Evolutionary conservation across 768 basidiomycete genomes (phyloP), one percentile per base, ranked within the genome.

Genomic region (Mycena chlorophos): DNA sequence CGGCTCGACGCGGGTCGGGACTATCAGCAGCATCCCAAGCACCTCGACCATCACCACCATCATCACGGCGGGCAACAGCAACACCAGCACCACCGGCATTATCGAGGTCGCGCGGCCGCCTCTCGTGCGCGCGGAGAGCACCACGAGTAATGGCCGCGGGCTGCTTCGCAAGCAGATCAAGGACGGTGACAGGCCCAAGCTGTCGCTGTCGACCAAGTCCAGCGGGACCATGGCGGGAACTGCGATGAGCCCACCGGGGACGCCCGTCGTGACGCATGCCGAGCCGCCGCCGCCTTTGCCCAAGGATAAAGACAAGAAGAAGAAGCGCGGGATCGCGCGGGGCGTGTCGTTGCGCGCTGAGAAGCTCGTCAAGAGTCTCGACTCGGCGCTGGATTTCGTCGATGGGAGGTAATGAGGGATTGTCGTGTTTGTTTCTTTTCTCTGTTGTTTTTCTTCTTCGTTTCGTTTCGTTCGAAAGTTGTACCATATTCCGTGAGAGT

Each of bases 361-460:
- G 46, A 69, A 64, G 57, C 55, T 78, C 19, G 75, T 75, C 17
- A 67, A 64, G 39, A 69, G 70, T 25, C 63, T 76, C 52, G 75
- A 76, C 57, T 70, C 73, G 3, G 73, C 75, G 0, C 67, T 76
- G 31, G 75, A 76, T 55, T 76, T 76, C 56, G 75, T 75, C 20
- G 75, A 76, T 57, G 64, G 62, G 54, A 58, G 57, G 49, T 68
- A 49, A 55, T 8, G 23, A 4, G 5, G 45, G 5, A 17, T 34
- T 34, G 17, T 34, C 10, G 31, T 34, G 8, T 34, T 34, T 17
- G 10, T 34, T 34, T 34, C 31, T 17, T 34, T 8, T 34, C 31
- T 34, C n/a, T 8, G 17, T 17, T 34, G 31, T 34, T 17, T 34
- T 34, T 34, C 31, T 8, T 34, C 10, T 34, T 34, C 31, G 8